phyloP scores from a whole-genome alignment of 805 yeast genomes.

The Metschnikowia santaceciliae region DNA sequence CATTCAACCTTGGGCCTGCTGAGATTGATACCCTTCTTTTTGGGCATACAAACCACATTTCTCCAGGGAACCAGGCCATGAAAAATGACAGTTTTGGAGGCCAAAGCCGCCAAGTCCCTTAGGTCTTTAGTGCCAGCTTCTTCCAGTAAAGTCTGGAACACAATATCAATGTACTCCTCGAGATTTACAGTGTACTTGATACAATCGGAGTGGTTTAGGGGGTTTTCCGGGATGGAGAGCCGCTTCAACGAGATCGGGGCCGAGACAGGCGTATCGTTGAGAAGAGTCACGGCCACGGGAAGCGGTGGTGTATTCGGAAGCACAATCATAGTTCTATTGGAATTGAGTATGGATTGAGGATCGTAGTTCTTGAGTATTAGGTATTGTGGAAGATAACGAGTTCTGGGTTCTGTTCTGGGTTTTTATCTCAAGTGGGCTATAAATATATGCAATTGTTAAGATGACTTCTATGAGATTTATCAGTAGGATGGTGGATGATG shows the following conservation, averaged over 20 bases:
- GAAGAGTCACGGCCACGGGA: conserved; percentile 1
- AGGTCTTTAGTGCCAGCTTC: background rate
- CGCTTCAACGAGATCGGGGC: background rate
- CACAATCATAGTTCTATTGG: conserved; percentile 20
- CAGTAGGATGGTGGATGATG: too few relatives aligned
- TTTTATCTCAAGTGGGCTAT: too few relatives aligned
- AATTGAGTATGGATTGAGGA: too few relatives aligned
- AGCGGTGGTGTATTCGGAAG: conserved; percentile 34
- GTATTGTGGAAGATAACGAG: too few relatives aligned
- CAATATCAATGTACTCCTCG: conserved; percentile 32
- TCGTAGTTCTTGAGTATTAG: too few relatives aligned
- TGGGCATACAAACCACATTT: background rate
- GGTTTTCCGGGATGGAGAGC: background rate
- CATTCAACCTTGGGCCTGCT: conserved; percentile 17
- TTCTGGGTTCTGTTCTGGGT: too few relatives aligned
- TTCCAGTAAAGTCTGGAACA: conserved; percentile 16
- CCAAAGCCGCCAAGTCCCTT: background rate
- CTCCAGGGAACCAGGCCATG: background rate
- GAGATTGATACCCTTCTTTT: background rate
- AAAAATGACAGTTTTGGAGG: background rate
- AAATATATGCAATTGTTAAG: too few relatives aligned
- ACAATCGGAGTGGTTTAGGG: background rate
- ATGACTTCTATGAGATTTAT: too few relatives aligned
- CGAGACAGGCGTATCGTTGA: background rate
- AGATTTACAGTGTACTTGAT: conserved; percentile 24